These are phyloP conservation scores for Yueomyces sp. DNA, from an alignment of 805 yeast species.

Conservation along the genomic window DNA sequence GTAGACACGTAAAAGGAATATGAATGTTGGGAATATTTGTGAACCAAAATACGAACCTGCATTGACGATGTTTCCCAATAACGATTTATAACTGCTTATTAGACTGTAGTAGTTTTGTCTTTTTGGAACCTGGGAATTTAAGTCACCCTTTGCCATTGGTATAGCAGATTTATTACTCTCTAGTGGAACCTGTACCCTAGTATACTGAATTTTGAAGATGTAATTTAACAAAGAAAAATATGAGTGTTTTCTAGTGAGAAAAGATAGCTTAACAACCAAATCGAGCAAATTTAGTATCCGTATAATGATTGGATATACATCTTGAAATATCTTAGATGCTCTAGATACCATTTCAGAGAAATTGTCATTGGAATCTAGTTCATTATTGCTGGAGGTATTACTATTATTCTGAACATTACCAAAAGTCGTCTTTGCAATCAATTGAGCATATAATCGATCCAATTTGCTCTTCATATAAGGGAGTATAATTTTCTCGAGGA, in stretches of 20 bases:
- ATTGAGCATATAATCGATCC: constrained; percentile 46
- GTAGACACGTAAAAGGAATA: constrained; percentile 66
- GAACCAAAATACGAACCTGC: constrained; percentile 23
- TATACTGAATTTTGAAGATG: constrained; percentile 47
- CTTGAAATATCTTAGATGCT: constrained; percentile 30
- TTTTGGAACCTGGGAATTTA: constrained; percentile 14
- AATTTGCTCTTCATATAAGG: constrained; percentile 62
- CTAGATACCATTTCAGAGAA: background rate
- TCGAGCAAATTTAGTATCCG: constrained; percentile 34
- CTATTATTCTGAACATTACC: constrained; percentile 22
- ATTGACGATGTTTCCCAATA: constrained; percentile 6
- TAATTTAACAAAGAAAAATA: constrained; percentile 52
- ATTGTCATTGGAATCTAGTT: background rate
- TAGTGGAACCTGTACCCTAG: constrained; percentile 25
- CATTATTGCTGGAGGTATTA: background rate
- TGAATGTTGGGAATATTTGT: constrained; percentile 62
- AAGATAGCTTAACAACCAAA: constrained; percentile 46
- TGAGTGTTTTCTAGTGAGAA: constrained; percentile 51
- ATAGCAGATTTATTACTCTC: background rate
- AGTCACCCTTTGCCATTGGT: constrained; percentile 3
- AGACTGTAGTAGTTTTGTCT: constrained; percentile 21
- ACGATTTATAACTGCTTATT: constrained; percentile 7
- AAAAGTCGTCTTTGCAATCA: constrained; percentile 41
- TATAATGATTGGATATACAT: constrained; percentile 47
- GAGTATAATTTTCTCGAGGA: constrained; percentile 47